Percentiles rank a stretch among this genome's conserved stretches.
Conservation (phyloP, 169 alveolate species). For the Plasmodium vinckei region DNA sequence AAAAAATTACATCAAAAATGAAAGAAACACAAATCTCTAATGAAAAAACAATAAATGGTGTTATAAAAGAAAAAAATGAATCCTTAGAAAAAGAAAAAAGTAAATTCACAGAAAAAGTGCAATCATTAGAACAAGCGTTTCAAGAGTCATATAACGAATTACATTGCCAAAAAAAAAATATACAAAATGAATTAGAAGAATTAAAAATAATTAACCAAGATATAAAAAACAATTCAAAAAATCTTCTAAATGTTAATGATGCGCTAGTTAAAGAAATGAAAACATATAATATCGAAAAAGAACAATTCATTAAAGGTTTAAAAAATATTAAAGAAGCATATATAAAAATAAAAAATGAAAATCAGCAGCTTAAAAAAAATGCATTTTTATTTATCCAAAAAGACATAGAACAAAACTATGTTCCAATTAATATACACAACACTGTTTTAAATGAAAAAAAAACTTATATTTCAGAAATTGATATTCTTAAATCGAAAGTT, state of each 20-base stretch:
- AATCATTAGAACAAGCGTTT: constrained; percentile 52
- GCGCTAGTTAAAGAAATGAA: constrained; percentile 49
- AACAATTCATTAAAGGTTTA: constrained; percentile 68
- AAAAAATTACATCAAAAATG: constrained; percentile 49
- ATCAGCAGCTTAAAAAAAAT: constrained; percentile 41
- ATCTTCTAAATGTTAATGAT: constrained; percentile 65
- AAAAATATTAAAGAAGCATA: constrained; percentile 60
- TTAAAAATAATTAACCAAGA: constrained; percentile 49
- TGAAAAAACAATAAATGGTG: constrained; percentile 14
- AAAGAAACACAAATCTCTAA: constrained; percentile 30
- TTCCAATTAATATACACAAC: constrained; percentile 40
- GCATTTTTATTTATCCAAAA: constrained; percentile 49
- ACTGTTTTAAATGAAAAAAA: constrained; percentile 40
- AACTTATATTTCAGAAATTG: constrained; percentile 20
- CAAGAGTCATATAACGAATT: constrained; percentile 48
- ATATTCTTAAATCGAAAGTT: constrained; percentile 26
- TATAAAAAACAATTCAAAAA: constrained; percentile 49
- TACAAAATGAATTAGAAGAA: constrained; percentile 28
- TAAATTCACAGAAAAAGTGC: constrained; percentile 28
- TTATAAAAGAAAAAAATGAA: constrained; percentile 39
- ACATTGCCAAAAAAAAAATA: constrained; percentile 31
- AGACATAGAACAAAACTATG: constrained; percentile 63
- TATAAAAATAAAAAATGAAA: constrained; percentile 50
- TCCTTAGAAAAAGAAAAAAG: constrained; percentile 30
- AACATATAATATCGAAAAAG: constrained; percentile 36